Evolutionary conservation across 2,329 filamentous ascomycete genomes (phyloP), one percentile per base, ranked within the genome.

Genomic region (Pseudocercospora fijiensis): DNA sequence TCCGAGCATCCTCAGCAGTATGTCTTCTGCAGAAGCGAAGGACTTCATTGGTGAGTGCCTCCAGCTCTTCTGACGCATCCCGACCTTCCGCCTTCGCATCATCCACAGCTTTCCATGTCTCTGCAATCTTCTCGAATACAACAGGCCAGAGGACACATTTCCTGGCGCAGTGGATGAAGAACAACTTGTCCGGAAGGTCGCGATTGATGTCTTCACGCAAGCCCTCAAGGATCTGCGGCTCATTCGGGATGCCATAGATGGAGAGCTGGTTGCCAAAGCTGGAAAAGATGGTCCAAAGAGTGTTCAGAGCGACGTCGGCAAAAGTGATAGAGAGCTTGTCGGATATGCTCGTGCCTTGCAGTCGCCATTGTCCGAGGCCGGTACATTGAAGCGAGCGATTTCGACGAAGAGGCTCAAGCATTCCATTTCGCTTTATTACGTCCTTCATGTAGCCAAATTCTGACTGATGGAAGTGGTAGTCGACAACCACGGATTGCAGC

Each of bases 371-470:
- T n/a, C 53, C 63, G n/a, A 67, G 26, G 10, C 51, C 62, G 2
- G 55, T 60, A 28, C 63, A 65, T 22, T 24, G 51, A 13, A 69
- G 51, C 1, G 30, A n/a, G 30, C 65, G 60, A 57, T 60, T 43
- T 55, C 49, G 9, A 33, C 61, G 33, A 45, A 60, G 45, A 57
- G 57, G 57, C 24, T 64, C 37, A 22, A 66, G 58, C 53, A 53
- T 24, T 24, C 61, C 62, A n/a, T 63, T 65, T 2, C 49, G 43
- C 13, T 59, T 59, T 11, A 67, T 64, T 5, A 65, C 62, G 16
- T 65, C 57, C 49, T 65, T 65, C 57, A 67, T 65, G 45, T 67
- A 65, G 1, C 24, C 33, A 45, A 69, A 69, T 13, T 69, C 67
- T n/a, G 61, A 57, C n/a, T 49, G 24, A 24, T 69, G 67, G 26